Percentiles rank a stretch among this genome's conserved stretches.
phyloP scores from a whole-genome alignment of 2,329 filamentous ascomycete genomes.

The Lasiodiplodia sp. region DNA sequence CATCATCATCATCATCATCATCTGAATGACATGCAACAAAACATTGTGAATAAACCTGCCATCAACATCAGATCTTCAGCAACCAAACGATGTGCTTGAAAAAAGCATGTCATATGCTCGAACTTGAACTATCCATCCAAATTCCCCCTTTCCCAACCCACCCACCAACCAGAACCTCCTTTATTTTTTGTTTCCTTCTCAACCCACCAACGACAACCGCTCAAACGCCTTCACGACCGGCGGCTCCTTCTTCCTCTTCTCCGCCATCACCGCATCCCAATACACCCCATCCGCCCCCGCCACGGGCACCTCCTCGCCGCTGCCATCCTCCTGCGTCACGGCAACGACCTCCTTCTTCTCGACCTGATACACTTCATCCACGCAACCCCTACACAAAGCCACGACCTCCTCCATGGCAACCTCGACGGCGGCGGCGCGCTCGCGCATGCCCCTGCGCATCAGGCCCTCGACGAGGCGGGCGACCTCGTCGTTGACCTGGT shows the following conservation, averaged over 20 bases:
- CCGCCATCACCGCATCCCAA: constrained; percentile 44
- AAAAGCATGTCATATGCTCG: too few species aligned
- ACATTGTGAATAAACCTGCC: too few species aligned
- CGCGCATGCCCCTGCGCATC: constrained; percentile 82
- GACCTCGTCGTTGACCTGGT: constrained; percentile 74
- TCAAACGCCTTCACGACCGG: constrained; percentile 63
- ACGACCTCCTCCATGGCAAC: constrained; percentile 76
- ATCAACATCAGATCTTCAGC: too few species aligned
- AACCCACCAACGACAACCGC: constrained; percentile 49
- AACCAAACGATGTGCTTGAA: too few species aligned
- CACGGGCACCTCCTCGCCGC: constrained; percentile 22
- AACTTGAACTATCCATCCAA: too few species aligned
- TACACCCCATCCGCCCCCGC: constrained; percentile 48
- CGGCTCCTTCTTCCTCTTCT: constrained; percentile 45
- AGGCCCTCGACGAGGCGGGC: constrained; percentile 78
- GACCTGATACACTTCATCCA: constrained; percentile 73
- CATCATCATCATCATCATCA: not conserved
- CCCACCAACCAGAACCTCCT: too few species aligned
- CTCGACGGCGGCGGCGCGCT: constrained; percentile 82
- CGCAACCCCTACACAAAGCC: constrained; percentile 69
- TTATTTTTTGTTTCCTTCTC: not conserved
- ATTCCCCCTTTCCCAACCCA: too few species aligned
- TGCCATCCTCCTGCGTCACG: constrained; percentile 21
- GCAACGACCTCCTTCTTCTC: constrained; percentile 29
- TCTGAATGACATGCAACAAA: not conserved